A percentile compares a stretch with the other conserved stretches of the same genome.
phyloP scores from a whole-genome alignment of 495 filamentous ascomycete genomes.

The Tuber aestivum region DNA sequence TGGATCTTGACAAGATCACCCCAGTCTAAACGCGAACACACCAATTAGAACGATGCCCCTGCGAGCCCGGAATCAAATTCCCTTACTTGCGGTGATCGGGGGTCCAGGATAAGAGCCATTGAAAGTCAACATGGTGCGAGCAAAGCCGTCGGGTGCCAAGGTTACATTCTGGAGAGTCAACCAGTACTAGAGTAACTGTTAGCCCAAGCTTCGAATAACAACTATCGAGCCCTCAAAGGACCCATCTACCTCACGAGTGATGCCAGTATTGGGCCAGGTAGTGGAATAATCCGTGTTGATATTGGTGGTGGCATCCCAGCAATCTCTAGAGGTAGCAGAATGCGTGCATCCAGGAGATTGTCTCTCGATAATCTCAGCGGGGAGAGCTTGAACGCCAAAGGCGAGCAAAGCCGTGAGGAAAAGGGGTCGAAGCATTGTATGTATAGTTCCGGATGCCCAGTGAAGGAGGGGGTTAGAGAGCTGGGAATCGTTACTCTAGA shows the following conservation, averaged over 20 bases:
- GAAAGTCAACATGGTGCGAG: constrained; percentile 50
- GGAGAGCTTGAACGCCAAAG: constrained; percentile 17
- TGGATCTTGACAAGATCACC: constrained; percentile 38
- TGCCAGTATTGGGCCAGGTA: constrained; percentile 49
- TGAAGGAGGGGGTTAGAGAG: not conserved
- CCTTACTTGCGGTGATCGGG: constrained; percentile 50
- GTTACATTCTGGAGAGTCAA: constrained; percentile 45
- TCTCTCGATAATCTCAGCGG: not conserved
- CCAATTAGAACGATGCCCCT: not conserved
- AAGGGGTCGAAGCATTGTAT: not conserved
- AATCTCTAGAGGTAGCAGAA: constrained; percentile 42
- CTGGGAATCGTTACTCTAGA: not conserved
- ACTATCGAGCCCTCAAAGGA: not conserved
- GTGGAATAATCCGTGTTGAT: constrained; percentile 55
- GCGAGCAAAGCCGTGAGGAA: constrained; percentile 5
- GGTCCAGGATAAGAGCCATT: constrained; percentile 57
- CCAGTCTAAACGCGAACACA: constrained; percentile 21
- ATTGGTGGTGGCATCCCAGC: constrained; percentile 47
- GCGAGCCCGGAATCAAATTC: constrained; percentile 47
- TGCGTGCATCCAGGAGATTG: constrained; percentile 39
- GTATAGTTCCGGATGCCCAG: not conserved
- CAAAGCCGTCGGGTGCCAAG: constrained; percentile 51
- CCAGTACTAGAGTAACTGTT: constrained; percentile 42
- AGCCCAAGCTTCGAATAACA: constrained; percentile 2
- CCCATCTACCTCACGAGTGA: constrained; percentile 43